A percentile compares a stretch with the other conserved stretches of the same genome.
These are phyloP conservation scores for Zizania palustris DNA, from an alignment of 202 grass and related monocot genomes.

Conservation along the genomic window DNA sequence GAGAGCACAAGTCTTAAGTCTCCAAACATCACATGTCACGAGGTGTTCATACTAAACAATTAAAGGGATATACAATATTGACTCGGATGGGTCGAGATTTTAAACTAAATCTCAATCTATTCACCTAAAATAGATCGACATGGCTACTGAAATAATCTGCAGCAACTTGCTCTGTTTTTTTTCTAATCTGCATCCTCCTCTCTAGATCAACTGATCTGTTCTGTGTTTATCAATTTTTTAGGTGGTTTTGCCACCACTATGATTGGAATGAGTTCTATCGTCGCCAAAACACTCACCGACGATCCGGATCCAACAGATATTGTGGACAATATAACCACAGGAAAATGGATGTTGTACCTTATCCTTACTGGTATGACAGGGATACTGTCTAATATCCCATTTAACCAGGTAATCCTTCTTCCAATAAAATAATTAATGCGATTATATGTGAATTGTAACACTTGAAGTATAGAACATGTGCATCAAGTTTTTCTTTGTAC, in stretches of 20 bases:
- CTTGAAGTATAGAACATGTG: neutral
- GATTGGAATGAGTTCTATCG: slow-evolving; percentile 50
- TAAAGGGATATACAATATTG: no score
- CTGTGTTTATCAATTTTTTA: slow-evolving; percentile 16
- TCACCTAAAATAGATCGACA: no score
- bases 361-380: slow-evolving; percentile 44
- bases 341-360: slow-evolving; percentile 52
- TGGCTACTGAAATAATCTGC: neutral
- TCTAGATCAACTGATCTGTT: neutral
- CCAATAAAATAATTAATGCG: neutral
- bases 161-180: neutral
- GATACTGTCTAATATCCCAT: slow-evolving; percentile 39
- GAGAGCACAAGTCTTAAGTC: no score
- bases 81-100: no score
- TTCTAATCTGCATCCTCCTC: no score
- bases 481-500: no score
- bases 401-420: slow-evolving; percentile 49
- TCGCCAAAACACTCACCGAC: slow-evolving; percentile 48
- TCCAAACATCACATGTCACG: no score
- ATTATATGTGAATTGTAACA: neutral
- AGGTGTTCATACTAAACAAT: no score
- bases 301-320: slow-evolving; percentile 38
- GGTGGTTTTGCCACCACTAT: slow-evolving; percentile 65
- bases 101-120: no score
- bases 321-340: slow-evolving; percentile 37